phyloP scores from a whole-genome alignment of 345 rosid genomes.

The Melastoma malabathricum region DNA sequence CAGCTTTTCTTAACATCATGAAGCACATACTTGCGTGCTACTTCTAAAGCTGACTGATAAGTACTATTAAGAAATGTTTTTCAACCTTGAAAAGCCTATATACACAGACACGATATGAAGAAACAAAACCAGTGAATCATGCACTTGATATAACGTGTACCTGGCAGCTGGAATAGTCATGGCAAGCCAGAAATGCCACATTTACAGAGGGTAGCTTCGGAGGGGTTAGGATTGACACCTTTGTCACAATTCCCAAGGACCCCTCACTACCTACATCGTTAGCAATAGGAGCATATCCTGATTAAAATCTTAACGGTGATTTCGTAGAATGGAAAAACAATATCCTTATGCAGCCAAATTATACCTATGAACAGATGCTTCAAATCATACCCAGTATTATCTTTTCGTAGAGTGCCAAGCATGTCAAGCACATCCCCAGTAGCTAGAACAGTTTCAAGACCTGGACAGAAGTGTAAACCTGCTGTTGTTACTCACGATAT shows the following conservation, averaged over 20 bases:
- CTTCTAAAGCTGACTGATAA: too few species aligned
- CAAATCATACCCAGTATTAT: conserved; percentile 91
- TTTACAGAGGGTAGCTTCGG: conserved; percentile 70
- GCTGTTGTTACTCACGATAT: too few species aligned
- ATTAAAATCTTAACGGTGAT: too few species aligned
- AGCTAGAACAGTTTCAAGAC: conserved; percentile 86
- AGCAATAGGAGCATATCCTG: too few species aligned
- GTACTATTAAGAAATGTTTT: too few species aligned
- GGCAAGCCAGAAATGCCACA: conserved; percentile 78
- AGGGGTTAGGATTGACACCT: conserved; percentile 83
- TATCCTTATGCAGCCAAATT: conserved; percentile 2
- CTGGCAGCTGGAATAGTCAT: conserved; percentile 84
- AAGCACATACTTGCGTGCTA: too few species aligned
- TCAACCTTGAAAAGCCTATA: too few species aligned
- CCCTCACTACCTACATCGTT: conserved; percentile 73
- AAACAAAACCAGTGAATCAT: too few species aligned
- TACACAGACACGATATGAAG: too few species aligned
- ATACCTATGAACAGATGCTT: conserved; percentile 92
- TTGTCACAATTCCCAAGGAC: conserved; percentile 87
- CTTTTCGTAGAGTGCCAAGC: conserved; percentile 91
- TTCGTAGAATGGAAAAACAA: conserved; percentile 4
- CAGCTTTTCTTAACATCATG: too few species aligned
- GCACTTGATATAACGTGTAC: conserved; percentile 14
- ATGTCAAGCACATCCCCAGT: conserved; percentile 81
- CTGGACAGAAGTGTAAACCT: conserved; percentile 24